Evolutionary conservation across 306 rosid genomes (phyloP).

Genomic region (cucumber (Cucumis sativus)): DNA sequence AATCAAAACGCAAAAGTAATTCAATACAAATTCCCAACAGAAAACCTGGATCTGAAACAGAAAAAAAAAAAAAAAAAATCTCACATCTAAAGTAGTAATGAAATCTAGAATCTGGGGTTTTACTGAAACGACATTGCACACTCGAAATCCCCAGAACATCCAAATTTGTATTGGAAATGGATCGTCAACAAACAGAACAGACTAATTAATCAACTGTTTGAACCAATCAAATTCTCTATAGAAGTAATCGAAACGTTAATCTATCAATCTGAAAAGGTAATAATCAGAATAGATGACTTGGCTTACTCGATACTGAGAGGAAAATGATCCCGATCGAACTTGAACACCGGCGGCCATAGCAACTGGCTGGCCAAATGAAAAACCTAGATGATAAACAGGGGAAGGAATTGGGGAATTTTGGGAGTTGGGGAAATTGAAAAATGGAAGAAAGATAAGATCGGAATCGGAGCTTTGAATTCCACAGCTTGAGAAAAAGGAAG

Average conservation of each 20-base stretch:
- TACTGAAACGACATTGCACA: not conserved
- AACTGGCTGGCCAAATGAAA: not conserved
- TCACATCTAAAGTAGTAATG: not conserved
- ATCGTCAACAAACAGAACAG: not conserved
- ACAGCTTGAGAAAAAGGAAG: not conserved
- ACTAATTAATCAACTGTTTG: not conserved
- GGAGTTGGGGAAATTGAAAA: not conserved
- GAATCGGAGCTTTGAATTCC: slow-evolving; percentile 1
- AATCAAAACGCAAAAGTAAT: not conserved
- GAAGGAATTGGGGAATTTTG: not conserved
- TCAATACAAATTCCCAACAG: not conserved
- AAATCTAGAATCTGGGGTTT: not conserved
- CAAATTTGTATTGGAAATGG: not conserved
- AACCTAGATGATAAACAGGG: not conserved
- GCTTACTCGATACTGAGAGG: not conserved
- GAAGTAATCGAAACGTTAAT: not conserved
- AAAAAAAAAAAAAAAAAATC: not conserved
- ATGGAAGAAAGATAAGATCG: slow-evolving; percentile 4
- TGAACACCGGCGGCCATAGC: not conserved
- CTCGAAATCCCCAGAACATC: not conserved
- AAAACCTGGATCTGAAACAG: not conserved
- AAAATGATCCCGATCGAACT: not conserved
- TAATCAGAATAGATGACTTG: not conserved
- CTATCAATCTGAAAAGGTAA: not conserved
- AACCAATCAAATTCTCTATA: not conserved